Conservation (phyloP, 164 flowering plant genomes). For the Stephania yunnanensis region DNA sequence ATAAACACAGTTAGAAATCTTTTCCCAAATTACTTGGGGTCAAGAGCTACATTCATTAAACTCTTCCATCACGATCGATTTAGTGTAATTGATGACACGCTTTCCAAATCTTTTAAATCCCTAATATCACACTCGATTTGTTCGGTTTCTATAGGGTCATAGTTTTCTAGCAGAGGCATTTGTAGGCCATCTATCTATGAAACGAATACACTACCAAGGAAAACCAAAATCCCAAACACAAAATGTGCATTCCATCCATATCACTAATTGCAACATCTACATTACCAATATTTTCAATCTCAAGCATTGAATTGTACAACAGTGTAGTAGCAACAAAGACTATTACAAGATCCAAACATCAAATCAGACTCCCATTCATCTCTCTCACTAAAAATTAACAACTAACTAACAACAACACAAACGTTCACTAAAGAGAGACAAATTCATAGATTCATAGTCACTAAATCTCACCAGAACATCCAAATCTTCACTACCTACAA, state of each 20-base stretch:
- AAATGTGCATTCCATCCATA: neutral
- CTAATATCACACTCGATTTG: too few relatives aligned
- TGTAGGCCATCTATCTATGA: too few relatives aligned
- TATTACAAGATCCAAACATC: neutral
- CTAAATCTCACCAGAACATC: neutral
- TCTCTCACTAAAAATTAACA: neutral
- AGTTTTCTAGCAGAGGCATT: too few relatives aligned
- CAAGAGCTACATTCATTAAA: too few relatives aligned
- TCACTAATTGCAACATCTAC: neutral
- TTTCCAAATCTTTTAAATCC: too few relatives aligned
- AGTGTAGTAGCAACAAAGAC: neutral
- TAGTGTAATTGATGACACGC: too few relatives aligned
- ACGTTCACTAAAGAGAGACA: neutral
- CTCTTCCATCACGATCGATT: too few relatives aligned
- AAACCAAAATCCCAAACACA: neutral
- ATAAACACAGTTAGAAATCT: too few relatives aligned
- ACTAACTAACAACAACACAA: neutral
- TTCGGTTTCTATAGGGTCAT: too few relatives aligned
- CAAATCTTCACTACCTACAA: neutral
- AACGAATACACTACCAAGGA: neutral
- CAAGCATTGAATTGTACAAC: neutral
- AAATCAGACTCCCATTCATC: neutral
- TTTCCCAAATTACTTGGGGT: too few relatives aligned
- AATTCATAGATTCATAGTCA: too few relatives aligned
- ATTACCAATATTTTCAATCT: neutral